Percentiles rank a stretch among this genome's conserved stretches.
phyloP scores from a whole-genome alignment of 1,139 yeast species.

The Candida smagusa region DNA sequence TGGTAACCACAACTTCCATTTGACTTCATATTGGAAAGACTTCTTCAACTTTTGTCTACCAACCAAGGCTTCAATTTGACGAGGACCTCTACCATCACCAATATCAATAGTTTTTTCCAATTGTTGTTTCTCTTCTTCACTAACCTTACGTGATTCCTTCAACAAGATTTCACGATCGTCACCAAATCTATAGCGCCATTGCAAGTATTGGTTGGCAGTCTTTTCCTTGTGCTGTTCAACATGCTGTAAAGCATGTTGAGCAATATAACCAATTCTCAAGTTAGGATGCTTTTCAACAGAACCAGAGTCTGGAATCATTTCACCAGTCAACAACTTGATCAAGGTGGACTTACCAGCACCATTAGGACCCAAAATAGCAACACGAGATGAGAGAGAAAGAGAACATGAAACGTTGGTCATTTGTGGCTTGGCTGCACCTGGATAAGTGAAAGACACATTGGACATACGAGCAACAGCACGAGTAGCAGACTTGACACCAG shows the following conservation, averaged over 20 bases:
- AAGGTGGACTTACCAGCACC: slow-evolving; percentile 99
- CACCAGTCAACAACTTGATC: slow-evolving; percentile 90
- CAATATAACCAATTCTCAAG: slow-evolving; percentile 96
- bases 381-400: slow-evolving; percentile 87
- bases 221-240: slow-evolving; percentile 96
- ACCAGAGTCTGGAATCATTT: slow-evolving; percentile 80
- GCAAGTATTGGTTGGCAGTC: slow-evolving; percentile 95
- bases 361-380: slow-evolving; percentile 94
- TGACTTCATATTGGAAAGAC: slow-evolving; percentile 93
- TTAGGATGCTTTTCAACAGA: slow-evolving; percentile 97
- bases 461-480: slow-evolving; percentile 92
- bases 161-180: slow-evolving; percentile 95
- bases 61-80: slow-evolving; percentile 88
- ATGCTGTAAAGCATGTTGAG: slow-evolving; percentile 97
- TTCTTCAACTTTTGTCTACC: slow-evolving; percentile 97
- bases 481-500: slow-evolving; percentile 94
- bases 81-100: slow-evolving; percentile 85
- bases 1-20: slow-evolving; percentile 93
- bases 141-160: slow-evolving; percentile 87
- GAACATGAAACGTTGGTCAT: slow-evolving; percentile 79
- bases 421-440: slow-evolving; percentile 86
- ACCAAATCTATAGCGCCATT: slow-evolving; percentile 97
- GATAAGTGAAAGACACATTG: slow-evolving; percentile 83
- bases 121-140: slow-evolving; percentile 77
- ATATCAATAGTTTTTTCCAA: slow-evolving; percentile 77